phyloP scores from a whole-genome alignment of 2,329 filamentous ascomycete species.

The Aspergillus jensenii region DNA sequence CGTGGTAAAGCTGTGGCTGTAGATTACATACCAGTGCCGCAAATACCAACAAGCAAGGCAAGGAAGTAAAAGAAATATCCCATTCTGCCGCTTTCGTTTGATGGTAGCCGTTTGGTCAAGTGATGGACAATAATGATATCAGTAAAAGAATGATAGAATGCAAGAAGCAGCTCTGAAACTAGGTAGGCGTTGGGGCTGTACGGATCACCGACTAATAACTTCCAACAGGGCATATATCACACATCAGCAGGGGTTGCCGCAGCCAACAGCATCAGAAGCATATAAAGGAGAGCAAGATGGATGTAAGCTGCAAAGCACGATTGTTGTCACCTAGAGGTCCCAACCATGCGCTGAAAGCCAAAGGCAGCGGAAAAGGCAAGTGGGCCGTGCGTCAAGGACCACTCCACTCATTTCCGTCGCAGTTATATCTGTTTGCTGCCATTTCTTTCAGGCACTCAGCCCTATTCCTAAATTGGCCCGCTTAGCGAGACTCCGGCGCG shows the following conservation, averaged over 20 bases:
- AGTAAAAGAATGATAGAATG: not conserved
- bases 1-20: not conserved
- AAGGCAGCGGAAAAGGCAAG: slow-evolving; percentile 14
- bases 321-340: not conserved
- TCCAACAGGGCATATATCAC: not conserved
- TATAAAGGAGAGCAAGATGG: slow-evolving; percentile 1
- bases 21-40: slow-evolving; percentile 62
- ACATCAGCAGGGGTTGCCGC: slow-evolving; percentile 13
- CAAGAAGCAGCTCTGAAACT: not conserved
- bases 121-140: not conserved
- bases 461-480: slow-evolving; percentile 36
- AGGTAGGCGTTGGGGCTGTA: not conserved
- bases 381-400: not conserved
- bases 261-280: slow-evolving; percentile 8
- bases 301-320: not conserved
- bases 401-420: not conserved
- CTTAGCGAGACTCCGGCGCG: slow-evolving; percentile 38
- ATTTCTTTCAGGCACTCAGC: slow-evolving; percentile 11
- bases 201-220: not conserved
- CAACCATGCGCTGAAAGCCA: too few relatives aligned
- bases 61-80: slow-evolving; percentile 74
- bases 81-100: slow-evolving; percentile 54
- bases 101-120: not conserved
- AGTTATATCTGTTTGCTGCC: slow-evolving; percentile 7
- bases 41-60: slow-evolving; percentile 68